Evolutionary conservation across 148 eudicot genomes (phyloP).

Genomic region (Pharnaceum exiguum): DNA sequence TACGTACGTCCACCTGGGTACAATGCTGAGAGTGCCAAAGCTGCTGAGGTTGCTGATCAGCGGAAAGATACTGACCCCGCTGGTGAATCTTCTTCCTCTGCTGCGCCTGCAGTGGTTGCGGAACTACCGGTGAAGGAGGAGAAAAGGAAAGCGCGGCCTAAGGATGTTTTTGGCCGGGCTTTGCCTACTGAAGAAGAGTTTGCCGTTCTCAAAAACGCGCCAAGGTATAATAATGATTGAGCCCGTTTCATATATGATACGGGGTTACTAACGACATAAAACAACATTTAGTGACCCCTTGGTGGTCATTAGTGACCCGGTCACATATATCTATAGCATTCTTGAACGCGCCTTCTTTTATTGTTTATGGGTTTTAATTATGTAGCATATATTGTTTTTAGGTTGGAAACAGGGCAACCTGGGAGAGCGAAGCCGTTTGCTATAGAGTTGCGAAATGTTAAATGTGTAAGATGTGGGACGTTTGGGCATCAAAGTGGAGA

Average conservation of each 20-base stretch:
- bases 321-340: background rate
- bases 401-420: slow-evolving; percentile 88
- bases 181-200: slow-evolving; percentile 92
- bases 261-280: background rate
- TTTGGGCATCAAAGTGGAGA: slow-evolving; percentile 99
- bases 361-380: background rate
- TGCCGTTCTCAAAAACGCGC: slow-evolving; percentile 90
- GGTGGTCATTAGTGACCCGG: no score
- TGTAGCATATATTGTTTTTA: slow-evolving; percentile 23
- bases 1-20: slow-evolving; percentile 97
- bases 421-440: slow-evolving; percentile 91
- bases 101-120: no score
- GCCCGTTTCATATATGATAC: background rate
- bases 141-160: slow-evolving; percentile 68
- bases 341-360: background rate
- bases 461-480: slow-evolving; percentile 88
- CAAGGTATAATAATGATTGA: slow-evolving; percentile 34
- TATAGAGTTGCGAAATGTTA: slow-evolving; percentile 89
- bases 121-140: slow-evolving; percentile 44
- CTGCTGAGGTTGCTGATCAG: slow-evolving; percentile 82
- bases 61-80: slow-evolving; percentile 27
- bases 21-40: slow-evolving; percentile 97
- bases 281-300: no score
- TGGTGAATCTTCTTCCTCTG: slow-evolving; percentile 47
- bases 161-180: slow-evolving; percentile 88